A percentile compares a stretch with the other conserved stretches of the same genome.
Conservation (phyloP, 2,329 filamentous ascomycete species). For the Aphanocladium album region DNA sequence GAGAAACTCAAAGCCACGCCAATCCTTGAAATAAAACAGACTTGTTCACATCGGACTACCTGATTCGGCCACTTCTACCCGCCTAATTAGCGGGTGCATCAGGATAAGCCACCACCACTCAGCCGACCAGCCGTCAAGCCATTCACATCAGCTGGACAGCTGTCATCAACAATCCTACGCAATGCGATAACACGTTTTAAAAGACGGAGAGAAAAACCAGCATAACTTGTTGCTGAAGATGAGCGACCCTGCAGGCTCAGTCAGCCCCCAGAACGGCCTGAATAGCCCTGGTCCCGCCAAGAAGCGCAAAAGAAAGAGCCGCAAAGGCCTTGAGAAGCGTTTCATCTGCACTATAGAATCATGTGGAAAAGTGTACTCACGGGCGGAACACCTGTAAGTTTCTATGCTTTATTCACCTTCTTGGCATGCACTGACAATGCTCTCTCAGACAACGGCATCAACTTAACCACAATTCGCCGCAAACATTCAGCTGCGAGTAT, state of each 20-base stretch:
- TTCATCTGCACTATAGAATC: conserved; percentile 80
- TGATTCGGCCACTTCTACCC: background rate
- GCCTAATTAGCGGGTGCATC: background rate
- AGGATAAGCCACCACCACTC: background rate
- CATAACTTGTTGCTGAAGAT: conserved; percentile 33
- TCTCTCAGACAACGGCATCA: conserved; percentile 71
- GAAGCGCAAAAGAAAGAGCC: conserved; percentile 61
- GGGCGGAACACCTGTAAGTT: conserved; percentile 85
- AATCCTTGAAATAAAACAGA: background rate
- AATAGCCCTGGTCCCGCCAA: background rate
- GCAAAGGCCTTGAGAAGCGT: conserved; percentile 74
- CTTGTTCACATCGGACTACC: background rate
- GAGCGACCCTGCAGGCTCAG: conserved; percentile 47
- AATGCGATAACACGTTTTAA: background rate
- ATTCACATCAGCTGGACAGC: background rate
- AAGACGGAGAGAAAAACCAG: background rate
- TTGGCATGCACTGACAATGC: conserved; percentile 15
- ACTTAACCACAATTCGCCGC: conserved; percentile 91
- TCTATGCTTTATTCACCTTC: conserved; percentile 20
- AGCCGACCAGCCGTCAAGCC: background rate
- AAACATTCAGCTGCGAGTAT: conserved; percentile 91
- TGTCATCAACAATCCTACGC: background rate
- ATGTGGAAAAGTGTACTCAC: conserved; percentile 93
- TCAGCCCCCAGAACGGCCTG: conserved; percentile 40
- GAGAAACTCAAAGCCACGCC: no score